Conservation (phyloP, 306 rosid species). For the Phaseolus lunatus region DNA sequence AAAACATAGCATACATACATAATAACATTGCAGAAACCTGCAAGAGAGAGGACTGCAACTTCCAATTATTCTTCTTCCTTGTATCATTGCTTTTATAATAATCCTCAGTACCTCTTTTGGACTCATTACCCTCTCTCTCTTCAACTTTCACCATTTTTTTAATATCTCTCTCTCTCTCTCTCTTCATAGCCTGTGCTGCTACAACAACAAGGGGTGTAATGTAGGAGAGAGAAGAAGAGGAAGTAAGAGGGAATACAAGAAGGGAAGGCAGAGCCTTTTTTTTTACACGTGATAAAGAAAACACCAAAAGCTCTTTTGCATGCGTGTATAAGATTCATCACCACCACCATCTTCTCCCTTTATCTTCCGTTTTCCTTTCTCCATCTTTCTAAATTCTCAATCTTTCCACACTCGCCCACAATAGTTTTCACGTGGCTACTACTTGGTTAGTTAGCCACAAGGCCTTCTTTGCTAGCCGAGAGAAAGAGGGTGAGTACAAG, state of each 20-base stretch:
- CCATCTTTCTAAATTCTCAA: not conserved
- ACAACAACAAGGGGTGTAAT: constrained; percentile 31
- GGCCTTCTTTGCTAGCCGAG: not conserved
- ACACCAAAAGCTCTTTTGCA: constrained; percentile 52
- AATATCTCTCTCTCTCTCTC: not conserved
- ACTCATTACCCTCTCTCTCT: constrained; percentile 47
- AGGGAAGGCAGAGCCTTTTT: constrained; percentile 35
- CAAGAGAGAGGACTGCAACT: constrained; percentile 75
- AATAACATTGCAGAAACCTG: constrained; percentile 60
- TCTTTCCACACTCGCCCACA: not conserved
- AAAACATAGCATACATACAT: constrained; percentile 24
- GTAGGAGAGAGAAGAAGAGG: constrained; percentile 1
- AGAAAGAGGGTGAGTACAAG: constrained; percentile 43
- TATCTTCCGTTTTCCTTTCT: not conserved
- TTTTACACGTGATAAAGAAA: constrained; percentile 55
- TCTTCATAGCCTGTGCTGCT: constrained; percentile 58
- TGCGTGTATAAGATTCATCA: constrained; percentile 58
- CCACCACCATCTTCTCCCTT: constrained; percentile 36
- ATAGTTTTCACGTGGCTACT: constrained; percentile 6
- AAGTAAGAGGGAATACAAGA: not conserved
- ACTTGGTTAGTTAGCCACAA: not conserved
- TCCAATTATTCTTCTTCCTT: constrained; percentile 93
- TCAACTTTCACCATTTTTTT: constrained; percentile 13
- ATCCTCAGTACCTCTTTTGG: constrained; percentile 69
- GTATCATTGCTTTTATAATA: constrained; percentile 75